Conservation (phyloP, 257 asterid species). For the Solanum lycopersicoides region DNA sequence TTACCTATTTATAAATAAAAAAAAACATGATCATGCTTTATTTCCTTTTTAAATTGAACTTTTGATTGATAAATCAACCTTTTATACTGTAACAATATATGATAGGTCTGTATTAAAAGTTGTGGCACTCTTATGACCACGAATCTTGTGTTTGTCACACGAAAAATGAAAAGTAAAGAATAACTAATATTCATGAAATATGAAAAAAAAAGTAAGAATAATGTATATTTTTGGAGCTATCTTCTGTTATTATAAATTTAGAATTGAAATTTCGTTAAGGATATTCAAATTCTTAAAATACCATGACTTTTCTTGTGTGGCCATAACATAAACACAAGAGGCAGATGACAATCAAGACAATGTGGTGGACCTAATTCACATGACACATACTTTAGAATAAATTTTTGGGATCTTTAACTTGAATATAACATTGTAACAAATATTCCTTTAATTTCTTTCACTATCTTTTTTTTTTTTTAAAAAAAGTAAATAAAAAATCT, state of each 20-base stretch:
- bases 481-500: no score
- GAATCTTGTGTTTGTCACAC: neutral
- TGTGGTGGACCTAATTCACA: neutral
- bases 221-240: neutral
- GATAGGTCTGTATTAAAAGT: neutral
- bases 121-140: neutral
- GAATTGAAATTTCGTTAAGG: no score
- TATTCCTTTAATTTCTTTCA: neutral
- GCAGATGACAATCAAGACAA: neutral
- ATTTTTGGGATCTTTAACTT: neutral
- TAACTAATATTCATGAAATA: neutral
- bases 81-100: no score
- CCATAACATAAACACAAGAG: neutral
- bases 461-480: neutral
- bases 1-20: neutral
- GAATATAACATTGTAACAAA: neutral
- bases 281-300: neutral
- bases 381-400: neutral
- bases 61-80: neutral
- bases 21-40: neutral
- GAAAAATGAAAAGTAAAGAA: neutral
- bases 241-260: neutral
- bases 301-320: neutral
- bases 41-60: neutral
- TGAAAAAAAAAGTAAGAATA: no score